These are phyloP conservation scores for Polytolypa hystricis DNA, from an alignment of 2,329 filamentous ascomycete species.

Conservation along the genomic window DNA sequence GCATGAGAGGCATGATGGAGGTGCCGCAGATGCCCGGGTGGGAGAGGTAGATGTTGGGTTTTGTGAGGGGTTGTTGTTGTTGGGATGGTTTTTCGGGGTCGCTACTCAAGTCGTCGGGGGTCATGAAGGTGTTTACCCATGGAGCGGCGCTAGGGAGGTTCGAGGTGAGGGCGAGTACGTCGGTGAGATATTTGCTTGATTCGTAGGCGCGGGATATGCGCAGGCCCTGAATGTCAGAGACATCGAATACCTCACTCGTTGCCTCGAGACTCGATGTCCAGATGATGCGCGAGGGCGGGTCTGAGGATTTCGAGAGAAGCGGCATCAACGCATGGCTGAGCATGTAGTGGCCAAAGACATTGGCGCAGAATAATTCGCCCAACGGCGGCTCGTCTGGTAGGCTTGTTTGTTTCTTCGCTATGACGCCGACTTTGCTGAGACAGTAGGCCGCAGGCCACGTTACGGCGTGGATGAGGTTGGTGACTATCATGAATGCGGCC, in stretches of 20 bases:
- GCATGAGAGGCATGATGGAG: slow-evolving; percentile 63
- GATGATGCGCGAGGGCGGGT: slow-evolving; percentile 55
- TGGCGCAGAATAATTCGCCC: slow-evolving; percentile 78
- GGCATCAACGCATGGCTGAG: slow-evolving; percentile 70
- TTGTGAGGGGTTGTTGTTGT: slow-evolving; percentile 16
- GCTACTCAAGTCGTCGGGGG: slow-evolving; percentile 19
- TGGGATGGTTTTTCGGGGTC: not conserved
- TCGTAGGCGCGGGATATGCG: slow-evolving; percentile 60
- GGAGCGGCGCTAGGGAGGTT: slow-evolving; percentile 52
- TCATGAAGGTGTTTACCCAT: slow-evolving; percentile 48
- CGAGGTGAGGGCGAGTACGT: slow-evolving; percentile 66
- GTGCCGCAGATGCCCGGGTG: slow-evolving; percentile 85
- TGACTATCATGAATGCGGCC: slow-evolving; percentile 47
- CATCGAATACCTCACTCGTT: slow-evolving; percentile 43
- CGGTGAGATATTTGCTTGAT: slow-evolving; percentile 74
- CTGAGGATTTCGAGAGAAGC: slow-evolving; percentile 45
- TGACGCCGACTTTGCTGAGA: slow-evolving; percentile 45
- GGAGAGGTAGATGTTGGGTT: slow-evolving; percentile 60
- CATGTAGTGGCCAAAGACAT: slow-evolving; percentile 91
- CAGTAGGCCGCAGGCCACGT: slow-evolving; percentile 70
- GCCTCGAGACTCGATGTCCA: slow-evolving; percentile 83
- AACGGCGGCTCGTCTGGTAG: slow-evolving; percentile 46
- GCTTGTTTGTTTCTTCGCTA: slow-evolving; percentile 44
- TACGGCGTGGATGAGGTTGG: slow-evolving; percentile 53
- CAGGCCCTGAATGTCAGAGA: slow-evolving; percentile 67